phyloP scores from a whole-genome alignment of 352 stramenopile genomes.

The Globisporangium echinulatum region DNA sequence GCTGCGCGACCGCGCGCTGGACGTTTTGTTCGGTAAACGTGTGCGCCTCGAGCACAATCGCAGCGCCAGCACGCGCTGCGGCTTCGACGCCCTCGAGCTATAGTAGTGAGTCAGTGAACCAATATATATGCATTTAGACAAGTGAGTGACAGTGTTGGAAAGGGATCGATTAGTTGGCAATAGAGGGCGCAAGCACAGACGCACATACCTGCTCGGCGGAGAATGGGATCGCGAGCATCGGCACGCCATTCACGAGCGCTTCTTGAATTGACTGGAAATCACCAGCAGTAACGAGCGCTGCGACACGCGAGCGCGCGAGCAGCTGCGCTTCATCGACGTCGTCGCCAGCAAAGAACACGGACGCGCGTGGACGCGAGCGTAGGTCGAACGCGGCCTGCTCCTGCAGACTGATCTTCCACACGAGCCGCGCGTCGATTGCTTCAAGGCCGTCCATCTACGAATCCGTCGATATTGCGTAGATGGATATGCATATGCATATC shows the following conservation, averaged over 20 bases:
- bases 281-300: slow-evolving; percentile 54
- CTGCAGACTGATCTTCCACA: slow-evolving; percentile 57
- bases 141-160: background rate
- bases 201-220: slow-evolving; percentile 54
- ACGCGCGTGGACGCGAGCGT: slow-evolving; percentile 29
- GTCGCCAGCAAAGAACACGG: slow-evolving; percentile 46
- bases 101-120: no score
- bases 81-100: slow-evolving; percentile 62
- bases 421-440: slow-evolving; percentile 33
- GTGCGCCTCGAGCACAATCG: slow-evolving; percentile 26
- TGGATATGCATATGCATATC: no score
- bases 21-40: slow-evolving; percentile 32
- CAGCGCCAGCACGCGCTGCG: slow-evolving; percentile 47
- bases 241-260: slow-evolving; percentile 48
- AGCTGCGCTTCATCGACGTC: slow-evolving; percentile 39
- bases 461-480: background rate
- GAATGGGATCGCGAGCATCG: slow-evolving; percentile 65
- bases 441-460: slow-evolving; percentile 52
- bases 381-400: slow-evolving; percentile 57
- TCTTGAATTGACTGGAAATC: slow-evolving; percentile 54
- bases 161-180: no score
- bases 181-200: background rate
- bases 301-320: slow-evolving; percentile 26
- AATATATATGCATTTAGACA: no score
- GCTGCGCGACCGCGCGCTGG: slow-evolving; percentile 21